phyloP scores from a whole-genome alignment of 768 basidiomycete genomes.

The Panellus pusillus region DNA sequence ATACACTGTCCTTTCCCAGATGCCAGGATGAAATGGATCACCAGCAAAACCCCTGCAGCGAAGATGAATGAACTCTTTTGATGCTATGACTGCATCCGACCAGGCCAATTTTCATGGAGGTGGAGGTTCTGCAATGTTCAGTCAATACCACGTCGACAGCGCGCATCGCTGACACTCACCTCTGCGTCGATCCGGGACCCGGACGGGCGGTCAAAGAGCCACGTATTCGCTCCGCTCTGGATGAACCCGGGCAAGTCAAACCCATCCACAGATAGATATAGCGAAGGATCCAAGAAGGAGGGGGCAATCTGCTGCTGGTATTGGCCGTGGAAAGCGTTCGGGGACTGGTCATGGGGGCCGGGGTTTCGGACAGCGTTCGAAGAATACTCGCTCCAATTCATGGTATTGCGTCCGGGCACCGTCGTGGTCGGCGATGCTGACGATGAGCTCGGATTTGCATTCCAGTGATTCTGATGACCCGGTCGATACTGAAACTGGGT shows the following conservation, averaged over 20 bases:
- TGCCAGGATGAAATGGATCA: too few relatives aligned
- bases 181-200: neutral
- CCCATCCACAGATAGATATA: slow-evolving; percentile 12
- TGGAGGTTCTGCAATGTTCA: neutral
- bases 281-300: slow-evolving; percentile 2
- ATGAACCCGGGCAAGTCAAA: slow-evolving; percentile 23
- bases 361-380: neutral
- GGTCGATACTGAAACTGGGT: neutral
- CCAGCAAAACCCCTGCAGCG: neutral
- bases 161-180: slow-evolving; percentile 1
- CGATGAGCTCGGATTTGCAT: neutral
- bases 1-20: too few relatives aligned
- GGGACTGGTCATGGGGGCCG: neutral
- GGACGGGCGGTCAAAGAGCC: slow-evolving; percentile 18
- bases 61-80: too few relatives aligned
- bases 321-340: neutral
- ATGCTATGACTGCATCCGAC: slow-evolving; percentile 1
- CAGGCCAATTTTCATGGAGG: slow-evolving; percentile 2
- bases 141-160: neutral
- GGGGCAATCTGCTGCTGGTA: neutral
- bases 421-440: neutral
- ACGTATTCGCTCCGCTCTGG: slow-evolving; percentile 21
- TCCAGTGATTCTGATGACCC: neutral
- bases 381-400: neutral
- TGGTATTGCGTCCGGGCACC: neutral